phyloP scores from a whole-genome alignment of 78 protist genomes.

The Dictyostelium citrinum region DNA sequence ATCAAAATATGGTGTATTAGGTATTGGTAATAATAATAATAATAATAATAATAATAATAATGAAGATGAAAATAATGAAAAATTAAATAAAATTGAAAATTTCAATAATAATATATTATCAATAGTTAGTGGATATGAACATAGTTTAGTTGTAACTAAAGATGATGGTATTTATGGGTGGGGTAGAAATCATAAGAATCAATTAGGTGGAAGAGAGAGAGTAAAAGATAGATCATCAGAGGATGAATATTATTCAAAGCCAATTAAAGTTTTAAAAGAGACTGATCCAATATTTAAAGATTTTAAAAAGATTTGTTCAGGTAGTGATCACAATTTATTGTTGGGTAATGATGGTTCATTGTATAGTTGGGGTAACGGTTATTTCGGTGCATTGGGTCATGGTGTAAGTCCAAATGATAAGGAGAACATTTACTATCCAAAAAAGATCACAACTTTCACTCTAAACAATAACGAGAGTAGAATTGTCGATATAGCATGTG shows the following conservation, averaged over 20 bases:
- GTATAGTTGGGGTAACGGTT: conserved; percentile 16
- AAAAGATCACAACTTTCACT: not conserved
- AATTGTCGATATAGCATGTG: conserved; percentile 15
- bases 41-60: not conserved
- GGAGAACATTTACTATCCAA: not conserved
- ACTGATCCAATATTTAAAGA: not conserved
- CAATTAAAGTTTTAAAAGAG: not conserved
- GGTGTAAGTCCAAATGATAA: not conserved
- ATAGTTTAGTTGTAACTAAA: conserved; percentile 29
- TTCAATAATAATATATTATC: not conserved
- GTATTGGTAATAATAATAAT: not conserved
- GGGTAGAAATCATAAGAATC: conserved; percentile 49
- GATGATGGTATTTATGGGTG: conserved; percentile 29
- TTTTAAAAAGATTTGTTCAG: conserved; percentile 4
- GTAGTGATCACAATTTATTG: conserved; percentile 28
- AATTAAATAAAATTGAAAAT: not conserved
- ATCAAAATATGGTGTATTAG: conserved; percentile 4
- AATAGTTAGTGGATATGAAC: conserved; percentile 51
- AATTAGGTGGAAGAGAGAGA: conserved; percentile 32
- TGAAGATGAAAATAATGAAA: not conserved
- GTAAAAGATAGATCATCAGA: not conserved
- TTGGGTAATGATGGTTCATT: not conserved
- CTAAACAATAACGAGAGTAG: not conserved
- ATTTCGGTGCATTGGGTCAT: conserved; percentile 8
- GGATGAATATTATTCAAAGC: not conserved